Evolutionary conservation across 1,139 yeast species (phyloP).

Genomic region (Magnusiomyces clavatus): DNA sequence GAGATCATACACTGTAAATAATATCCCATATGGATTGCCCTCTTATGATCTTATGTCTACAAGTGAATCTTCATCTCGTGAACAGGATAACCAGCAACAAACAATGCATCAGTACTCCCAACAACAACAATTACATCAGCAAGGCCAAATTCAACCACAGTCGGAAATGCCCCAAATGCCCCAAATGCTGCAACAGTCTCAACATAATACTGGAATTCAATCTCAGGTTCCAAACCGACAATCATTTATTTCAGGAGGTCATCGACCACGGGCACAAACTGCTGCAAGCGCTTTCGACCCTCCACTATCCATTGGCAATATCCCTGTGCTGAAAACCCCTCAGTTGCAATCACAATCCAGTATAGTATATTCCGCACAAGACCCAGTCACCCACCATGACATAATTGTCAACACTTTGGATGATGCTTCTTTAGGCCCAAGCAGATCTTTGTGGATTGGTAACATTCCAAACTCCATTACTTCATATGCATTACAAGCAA

Average conservation of each 20-base stretch:
- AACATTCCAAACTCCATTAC: constrained; percentile 56
- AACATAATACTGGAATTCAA: not conserved
- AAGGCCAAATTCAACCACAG: constrained; percentile 4
- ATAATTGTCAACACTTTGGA: constrained; percentile 38
- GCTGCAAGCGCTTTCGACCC: constrained; percentile 19
- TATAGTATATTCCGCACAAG: constrained; percentile 7
- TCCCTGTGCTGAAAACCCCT: constrained; percentile 6
- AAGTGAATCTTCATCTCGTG: constrained; percentile 7
- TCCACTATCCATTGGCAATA: constrained; percentile 12
- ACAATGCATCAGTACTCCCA: not conserved
- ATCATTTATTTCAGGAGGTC: constrained; percentile 8
- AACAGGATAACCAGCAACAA: constrained; percentile 13
- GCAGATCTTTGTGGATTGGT: constrained; percentile 67
- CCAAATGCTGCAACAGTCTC: constrained; percentile 6
- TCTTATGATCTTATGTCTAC: constrained; percentile 16
- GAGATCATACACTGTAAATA: constrained; percentile 34
- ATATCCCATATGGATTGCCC: constrained; percentile 24
- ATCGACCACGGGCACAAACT: constrained; percentile 23
- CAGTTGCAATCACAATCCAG: constrained; percentile 5
- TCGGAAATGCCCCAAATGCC: constrained; percentile 4
- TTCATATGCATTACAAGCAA: constrained; percentile 38
- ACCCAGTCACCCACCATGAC: constrained; percentile 11
- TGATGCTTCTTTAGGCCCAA: constrained; percentile 64
- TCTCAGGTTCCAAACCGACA: constrained; percentile 13
- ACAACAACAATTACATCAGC: constrained; percentile 17